phyloP scores from a whole-genome alignment of 2,329 filamentous ascomycete species.

The Ceratocystis destructans region DNA sequence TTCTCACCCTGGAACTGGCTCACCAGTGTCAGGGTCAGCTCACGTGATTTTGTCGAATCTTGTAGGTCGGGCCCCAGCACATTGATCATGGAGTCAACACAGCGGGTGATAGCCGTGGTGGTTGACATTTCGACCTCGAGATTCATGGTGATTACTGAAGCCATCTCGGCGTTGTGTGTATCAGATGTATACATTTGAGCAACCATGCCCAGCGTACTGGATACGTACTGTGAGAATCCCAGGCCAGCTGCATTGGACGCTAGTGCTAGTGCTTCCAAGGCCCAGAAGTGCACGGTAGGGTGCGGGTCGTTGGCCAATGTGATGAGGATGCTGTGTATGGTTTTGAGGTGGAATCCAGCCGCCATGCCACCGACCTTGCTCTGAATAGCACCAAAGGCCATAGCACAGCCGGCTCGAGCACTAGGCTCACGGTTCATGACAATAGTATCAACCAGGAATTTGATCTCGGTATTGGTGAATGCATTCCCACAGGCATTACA shows the following conservation, averaged over 20 bases:
- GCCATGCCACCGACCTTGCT: constrained; percentile 96
- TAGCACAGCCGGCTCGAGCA: constrained; percentile 83
- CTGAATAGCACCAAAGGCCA: constrained; percentile 85
- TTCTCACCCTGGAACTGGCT: constrained; percentile 68
- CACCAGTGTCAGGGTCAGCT: constrained; percentile 78
- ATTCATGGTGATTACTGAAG: constrained; percentile 72
- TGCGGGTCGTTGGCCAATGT: constrained; percentile 92
- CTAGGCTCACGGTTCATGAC: constrained; percentile 87
- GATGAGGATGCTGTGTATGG: constrained; percentile 95
- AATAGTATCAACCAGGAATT: constrained; percentile 83
- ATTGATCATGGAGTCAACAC: constrained; percentile 90
- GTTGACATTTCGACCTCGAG: constrained; percentile 76
- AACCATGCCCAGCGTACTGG: constrained; percentile 82
- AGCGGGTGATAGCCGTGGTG: constrained; percentile 68
- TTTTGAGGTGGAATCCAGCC: constrained; percentile 89
- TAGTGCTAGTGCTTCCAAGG: constrained; percentile 70
- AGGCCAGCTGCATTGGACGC: constrained; percentile 87
- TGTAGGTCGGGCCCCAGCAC: constrained; percentile 91
- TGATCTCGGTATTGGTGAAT: constrained; percentile 82
- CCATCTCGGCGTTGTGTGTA: constrained; percentile 74
- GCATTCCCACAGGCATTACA: constrained; percentile 74
- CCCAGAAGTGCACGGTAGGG: constrained; percentile 92
- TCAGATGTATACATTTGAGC: constrained; percentile 87
- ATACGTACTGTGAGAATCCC: constrained; percentile 81
- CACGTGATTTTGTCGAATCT: constrained; percentile 79